Percentiles rank a stretch among this genome's conserved stretches.
These are phyloP conservation scores for Cordyceps cicadae DNA, from an alignment of 2,329 filamentous ascomycete species.

Conservation along the genomic window DNA sequence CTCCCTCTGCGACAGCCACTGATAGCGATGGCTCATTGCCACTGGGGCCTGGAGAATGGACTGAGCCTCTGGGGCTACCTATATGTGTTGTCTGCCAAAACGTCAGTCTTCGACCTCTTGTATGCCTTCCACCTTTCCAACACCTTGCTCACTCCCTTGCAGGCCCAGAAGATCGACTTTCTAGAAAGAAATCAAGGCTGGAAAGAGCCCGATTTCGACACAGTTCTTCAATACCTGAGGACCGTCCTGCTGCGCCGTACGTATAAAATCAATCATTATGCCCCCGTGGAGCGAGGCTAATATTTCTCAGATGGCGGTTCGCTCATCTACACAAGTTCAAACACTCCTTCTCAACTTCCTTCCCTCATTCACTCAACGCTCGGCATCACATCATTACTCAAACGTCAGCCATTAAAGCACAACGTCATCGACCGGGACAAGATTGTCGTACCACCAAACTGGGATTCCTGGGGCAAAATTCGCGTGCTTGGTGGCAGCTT, in stretches of 20 bases:
- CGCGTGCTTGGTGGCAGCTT: slow-evolving; percentile 85
- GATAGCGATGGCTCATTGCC: slow-evolving; percentile 66
- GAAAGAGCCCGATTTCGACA: slow-evolving; percentile 96
- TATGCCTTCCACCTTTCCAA: neutral
- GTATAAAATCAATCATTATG: slow-evolving; percentile 23
- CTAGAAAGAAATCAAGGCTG: slow-evolving; percentile 84
- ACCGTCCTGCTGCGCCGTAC: slow-evolving; percentile 80
- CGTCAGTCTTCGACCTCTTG: slow-evolving; percentile 41
- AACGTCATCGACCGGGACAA: slow-evolving; percentile 92
- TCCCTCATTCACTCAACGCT: slow-evolving; percentile 77
- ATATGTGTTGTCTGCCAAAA: slow-evolving; percentile 95
- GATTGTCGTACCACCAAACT: slow-evolving; percentile 89
- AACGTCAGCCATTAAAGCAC: slow-evolving; percentile 70
- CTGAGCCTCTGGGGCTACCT: slow-evolving; percentile 77
- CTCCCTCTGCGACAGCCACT: slow-evolving; percentile 45
- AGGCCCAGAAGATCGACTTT: slow-evolving; percentile 83
- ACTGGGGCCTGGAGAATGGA: slow-evolving; percentile 84
- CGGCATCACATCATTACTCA: slow-evolving; percentile 75
- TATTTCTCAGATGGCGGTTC: slow-evolving; percentile 61
- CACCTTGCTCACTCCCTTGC: slow-evolving; percentile 17
- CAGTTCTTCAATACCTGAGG: slow-evolving; percentile 84
- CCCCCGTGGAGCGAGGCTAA: slow-evolving; percentile 17
- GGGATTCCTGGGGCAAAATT: slow-evolving; percentile 98
- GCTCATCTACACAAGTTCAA: slow-evolving; percentile 75
- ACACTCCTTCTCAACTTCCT: slow-evolving; percentile 66